A percentile compares a stretch with the other conserved stretches of the same genome.
phyloP scores from a whole-genome alignment of 2,329 filamentous ascomycete species.

The Ophiostoma piceae region DNA sequence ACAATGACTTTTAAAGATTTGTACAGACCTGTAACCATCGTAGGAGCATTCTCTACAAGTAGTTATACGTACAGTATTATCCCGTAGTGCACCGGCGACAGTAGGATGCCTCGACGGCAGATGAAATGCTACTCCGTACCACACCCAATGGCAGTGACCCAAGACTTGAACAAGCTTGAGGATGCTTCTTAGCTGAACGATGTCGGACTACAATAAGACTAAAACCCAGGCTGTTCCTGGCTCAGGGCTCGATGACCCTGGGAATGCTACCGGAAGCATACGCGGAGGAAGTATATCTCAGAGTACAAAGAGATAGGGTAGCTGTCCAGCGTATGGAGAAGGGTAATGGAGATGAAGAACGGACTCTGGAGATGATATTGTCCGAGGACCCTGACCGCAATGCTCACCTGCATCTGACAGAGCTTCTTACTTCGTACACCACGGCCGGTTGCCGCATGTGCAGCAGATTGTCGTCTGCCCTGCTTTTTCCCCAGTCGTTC shows the following conservation, averaged over 20 bases:
- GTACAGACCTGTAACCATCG: not conserved
- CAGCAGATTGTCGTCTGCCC: constrained; percentile 1
- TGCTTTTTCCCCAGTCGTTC: not conserved
- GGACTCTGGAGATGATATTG: not conserved
- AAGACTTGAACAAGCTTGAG: not conserved
- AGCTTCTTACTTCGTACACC: not conserved
- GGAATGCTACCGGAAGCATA: constrained; percentile 5
- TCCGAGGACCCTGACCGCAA: constrained; percentile 1
- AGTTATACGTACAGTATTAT: not conserved
- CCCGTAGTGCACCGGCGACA: not conserved
- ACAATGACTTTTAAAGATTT: not conserved
- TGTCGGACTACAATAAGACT: too few species aligned
- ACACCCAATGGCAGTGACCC: not conserved
- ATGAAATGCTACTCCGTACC: not conserved
- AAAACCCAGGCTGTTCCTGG: not conserved
- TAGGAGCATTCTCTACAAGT: not conserved
- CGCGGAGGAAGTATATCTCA: not conserved
- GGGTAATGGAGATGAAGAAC: not conserved
- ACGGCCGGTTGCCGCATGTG: constrained; percentile 9
- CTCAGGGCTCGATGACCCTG: not conserved
- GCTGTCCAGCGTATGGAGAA: not conserved
- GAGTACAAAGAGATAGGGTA: not conserved
- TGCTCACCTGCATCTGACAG: not conserved
- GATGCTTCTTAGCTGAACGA: too few species aligned
- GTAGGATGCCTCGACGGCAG: not conserved